phyloP scores from a whole-genome alignment of 176 grass and related monocot genomes.

The Ampelocalamus luodianensis region DNA sequence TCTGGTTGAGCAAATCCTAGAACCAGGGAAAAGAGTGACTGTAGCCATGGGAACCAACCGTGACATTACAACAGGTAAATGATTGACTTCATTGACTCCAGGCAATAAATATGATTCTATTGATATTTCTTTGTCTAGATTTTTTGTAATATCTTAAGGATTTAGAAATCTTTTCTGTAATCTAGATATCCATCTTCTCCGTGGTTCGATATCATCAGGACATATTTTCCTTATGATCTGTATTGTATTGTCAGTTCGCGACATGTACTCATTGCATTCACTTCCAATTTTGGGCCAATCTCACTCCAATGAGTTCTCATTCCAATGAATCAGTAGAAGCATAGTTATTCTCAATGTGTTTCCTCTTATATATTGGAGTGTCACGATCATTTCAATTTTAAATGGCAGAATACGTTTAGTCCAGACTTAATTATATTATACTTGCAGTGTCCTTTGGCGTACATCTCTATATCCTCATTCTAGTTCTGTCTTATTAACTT shows the following conservation, averaged over 20 bases:
- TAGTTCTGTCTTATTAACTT: slow-evolving; percentile 7
- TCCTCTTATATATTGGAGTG: neutral
- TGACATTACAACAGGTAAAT: slow-evolving; percentile 71
- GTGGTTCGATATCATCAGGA: slow-evolving; percentile 9
- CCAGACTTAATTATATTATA: slow-evolving; percentile 3
- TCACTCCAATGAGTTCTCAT: neutral
- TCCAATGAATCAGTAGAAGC: neutral
- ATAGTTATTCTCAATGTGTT: neutral
- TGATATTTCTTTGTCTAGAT: slow-evolving; percentile 6
- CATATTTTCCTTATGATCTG: neutral
- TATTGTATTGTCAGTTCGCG: neutral
- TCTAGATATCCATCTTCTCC: neutral
- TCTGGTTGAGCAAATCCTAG: slow-evolving; percentile 74
- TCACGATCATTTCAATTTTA: neutral
- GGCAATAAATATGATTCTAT: slow-evolving; percentile 1
- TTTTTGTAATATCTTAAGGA: slow-evolving; percentile 5
- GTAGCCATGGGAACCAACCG: slow-evolving; percentile 86
- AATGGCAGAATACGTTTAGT: slow-evolving; percentile 15
- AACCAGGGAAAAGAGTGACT: slow-evolving; percentile 86
- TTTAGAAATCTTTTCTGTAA: slow-evolving; percentile 25
- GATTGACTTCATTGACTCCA: slow-evolving; percentile 29
- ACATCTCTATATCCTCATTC: neutral
- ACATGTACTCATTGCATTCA: neutral
- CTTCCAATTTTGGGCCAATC: slow-evolving; percentile 19
- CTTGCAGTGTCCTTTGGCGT: neutral